A percentile compares a stretch with the other conserved stretches of the same genome.
phyloP scores from a whole-genome alignment of 106 monocot genomes.

The Chionographis japonica region DNA sequence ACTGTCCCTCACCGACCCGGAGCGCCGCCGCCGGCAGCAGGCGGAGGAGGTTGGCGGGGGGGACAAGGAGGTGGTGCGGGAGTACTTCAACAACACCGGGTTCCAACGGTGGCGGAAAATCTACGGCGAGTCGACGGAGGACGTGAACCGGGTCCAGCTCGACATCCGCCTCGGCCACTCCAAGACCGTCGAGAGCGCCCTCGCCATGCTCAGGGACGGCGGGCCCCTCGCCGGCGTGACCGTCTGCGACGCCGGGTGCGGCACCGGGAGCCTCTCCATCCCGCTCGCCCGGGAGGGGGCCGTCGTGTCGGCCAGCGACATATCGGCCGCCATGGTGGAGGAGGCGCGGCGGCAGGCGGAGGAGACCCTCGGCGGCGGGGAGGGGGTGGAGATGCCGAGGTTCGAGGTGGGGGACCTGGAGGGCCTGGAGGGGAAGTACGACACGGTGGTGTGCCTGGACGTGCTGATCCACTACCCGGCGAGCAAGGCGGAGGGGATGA shows the following conservation, averaged over 20 bases:
- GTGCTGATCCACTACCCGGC: constrained; percentile 93
- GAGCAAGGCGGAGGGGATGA: constrained; percentile 88
- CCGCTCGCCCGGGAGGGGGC: constrained; percentile 87
- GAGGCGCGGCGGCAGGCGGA: constrained; percentile 64
- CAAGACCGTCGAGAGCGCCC: constrained; percentile 76
- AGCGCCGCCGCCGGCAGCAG: constrained; percentile 80
- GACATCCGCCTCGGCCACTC: constrained; percentile 93
- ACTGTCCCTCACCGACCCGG: constrained; percentile 79
- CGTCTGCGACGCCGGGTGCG: constrained; percentile 98
- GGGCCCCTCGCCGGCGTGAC: constrained; percentile 56
- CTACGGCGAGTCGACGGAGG: constrained; percentile 76
- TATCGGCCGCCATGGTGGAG: constrained; percentile 85
- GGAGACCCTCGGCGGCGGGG: constrained; percentile 8
- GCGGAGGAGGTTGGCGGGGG: constrained; percentile 62
- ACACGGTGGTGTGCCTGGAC: constrained; percentile 87
- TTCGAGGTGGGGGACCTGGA: constrained; percentile 86
- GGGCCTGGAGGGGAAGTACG: constrained; percentile 61
- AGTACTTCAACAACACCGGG: constrained; percentile 96
- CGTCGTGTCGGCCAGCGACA: constrained; percentile 68
- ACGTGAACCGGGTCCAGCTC: constrained; percentile 93
- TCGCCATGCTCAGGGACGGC: constrained; percentile 68
- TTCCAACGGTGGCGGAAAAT: constrained; percentile 92
- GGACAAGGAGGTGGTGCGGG: constrained; percentile 87
- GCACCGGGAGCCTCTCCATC: constrained; percentile 84
- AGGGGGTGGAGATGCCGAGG: constrained; percentile 29